Evolutionary conservation across 1,284 basidiomycete genomes (phyloP).

Genomic region (Filobasidium uniguttulatum): DNA sequence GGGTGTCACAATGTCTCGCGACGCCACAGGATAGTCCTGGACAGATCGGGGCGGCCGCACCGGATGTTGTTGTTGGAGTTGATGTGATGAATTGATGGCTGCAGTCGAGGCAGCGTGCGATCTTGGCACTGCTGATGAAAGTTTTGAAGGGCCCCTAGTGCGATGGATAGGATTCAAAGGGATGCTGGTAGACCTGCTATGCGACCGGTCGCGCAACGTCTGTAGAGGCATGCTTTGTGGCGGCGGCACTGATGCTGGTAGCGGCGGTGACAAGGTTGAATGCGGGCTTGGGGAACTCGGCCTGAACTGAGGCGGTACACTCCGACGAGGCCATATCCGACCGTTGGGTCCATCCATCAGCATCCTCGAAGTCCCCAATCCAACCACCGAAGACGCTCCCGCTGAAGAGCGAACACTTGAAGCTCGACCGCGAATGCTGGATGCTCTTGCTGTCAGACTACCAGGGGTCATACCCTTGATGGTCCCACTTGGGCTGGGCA

Average conservation of each 20-base stretch:
- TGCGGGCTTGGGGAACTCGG: too few species aligned
- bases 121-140: neutral
- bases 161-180: neutral
- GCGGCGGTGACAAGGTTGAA: too few species aligned
- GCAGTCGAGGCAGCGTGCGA: neutral
- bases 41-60: neutral
- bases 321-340: neutral
- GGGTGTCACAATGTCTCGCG: neutral
- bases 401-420: constrained; percentile 23
- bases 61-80: neutral
- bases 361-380: constrained; percentile 12
- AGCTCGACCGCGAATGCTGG: constrained; percentile 29
- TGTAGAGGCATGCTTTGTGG: too few species aligned
- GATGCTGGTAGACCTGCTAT: neutral
- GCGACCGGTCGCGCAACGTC: neutral
- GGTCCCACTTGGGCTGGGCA: constrained; percentile 31
- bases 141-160: neutral
- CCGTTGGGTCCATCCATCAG: neutral
- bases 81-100: neutral
- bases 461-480: constrained; percentile 23
- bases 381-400: constrained; percentile 27
- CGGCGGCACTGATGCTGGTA: too few species aligned
- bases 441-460: constrained; percentile 33
- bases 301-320: neutral
- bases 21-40: neutral